phyloP scores from a whole-genome alignment of 495 filamentous ascomycete species.

The Hyaloscypha hepaticicola region DNA sequence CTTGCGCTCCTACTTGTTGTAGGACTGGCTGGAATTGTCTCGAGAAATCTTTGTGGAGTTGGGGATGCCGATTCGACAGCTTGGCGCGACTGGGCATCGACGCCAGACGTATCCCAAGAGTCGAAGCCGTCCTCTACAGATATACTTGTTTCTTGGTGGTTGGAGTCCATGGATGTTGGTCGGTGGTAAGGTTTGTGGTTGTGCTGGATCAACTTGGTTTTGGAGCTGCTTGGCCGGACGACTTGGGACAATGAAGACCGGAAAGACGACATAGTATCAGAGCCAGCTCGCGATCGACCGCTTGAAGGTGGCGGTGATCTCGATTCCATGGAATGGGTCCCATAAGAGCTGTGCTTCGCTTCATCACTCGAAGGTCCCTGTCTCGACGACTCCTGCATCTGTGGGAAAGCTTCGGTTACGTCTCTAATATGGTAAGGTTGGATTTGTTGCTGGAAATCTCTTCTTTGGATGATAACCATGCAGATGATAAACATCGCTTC shows the following conservation, averaged over 20 bases:
- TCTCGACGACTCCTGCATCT: conserved; percentile 29
- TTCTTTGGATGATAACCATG: conserved; percentile 30
- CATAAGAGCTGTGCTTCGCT: conserved; percentile 12
- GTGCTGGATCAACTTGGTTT: conserved; percentile 41
- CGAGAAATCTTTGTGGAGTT: conserved; percentile 46
- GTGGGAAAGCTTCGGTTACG: conserved; percentile 19
- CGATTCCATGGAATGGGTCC: conserved; percentile 32
- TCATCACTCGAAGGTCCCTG: conserved; percentile 19
- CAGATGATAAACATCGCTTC: conserved; percentile 31
- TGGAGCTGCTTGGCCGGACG: conserved; percentile 51
- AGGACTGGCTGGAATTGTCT: conserved; percentile 61
- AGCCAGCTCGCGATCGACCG: conserved; percentile 30
- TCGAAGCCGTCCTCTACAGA: conserved; percentile 58
- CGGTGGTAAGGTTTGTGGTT: conserved; percentile 23
- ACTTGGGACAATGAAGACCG: conserved; percentile 52
- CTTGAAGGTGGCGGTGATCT: conserved; percentile 28
- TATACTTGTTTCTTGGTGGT: conserved; percentile 33
- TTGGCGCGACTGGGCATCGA: conserved; percentile 57
- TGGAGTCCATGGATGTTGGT: conserved; percentile 31
- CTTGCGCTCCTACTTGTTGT: conserved; percentile 49
- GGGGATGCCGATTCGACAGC: conserved; percentile 49
- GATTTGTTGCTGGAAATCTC: conserved; percentile 25
- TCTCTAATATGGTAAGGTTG: conserved; percentile 22
- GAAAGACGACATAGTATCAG: conserved; percentile 53
- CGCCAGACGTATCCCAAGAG: conserved; percentile 64